Percentiles rank a stretch among this genome's conserved stretches.
Evolutionary conservation across 495 filamentous ascomycete species (phyloP).

Genomic region (Sphaerosporella brunnea): DNA sequence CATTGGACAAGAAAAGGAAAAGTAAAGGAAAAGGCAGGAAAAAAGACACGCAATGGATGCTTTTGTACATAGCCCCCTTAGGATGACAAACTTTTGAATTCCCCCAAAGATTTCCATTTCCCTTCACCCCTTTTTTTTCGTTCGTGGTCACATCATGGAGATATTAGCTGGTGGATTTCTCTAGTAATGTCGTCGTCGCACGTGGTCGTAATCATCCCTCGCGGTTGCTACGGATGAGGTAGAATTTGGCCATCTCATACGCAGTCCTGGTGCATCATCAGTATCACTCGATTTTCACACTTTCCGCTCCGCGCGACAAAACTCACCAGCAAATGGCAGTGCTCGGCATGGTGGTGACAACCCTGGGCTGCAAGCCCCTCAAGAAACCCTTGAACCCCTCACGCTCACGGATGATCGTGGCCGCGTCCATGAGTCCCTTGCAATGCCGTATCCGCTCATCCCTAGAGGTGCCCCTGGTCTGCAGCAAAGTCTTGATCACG

Average conservation of each 20-base stretch:
- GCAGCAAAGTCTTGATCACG: constrained; percentile 91
- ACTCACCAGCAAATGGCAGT: constrained; percentile 96
- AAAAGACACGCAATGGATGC: too few relatives aligned
- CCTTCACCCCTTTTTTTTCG: too few relatives aligned
- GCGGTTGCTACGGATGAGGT: neutral
- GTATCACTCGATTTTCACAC: constrained; percentile 10
- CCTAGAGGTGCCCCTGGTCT: constrained; percentile 67
- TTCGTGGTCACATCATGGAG: too few relatives aligned
- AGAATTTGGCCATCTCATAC: constrained; percentile 55
- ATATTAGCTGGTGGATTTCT: too few relatives aligned
- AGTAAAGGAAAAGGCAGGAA: too few relatives aligned
- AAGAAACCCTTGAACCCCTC: constrained; percentile 81
- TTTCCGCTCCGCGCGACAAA: constrained; percentile 13
- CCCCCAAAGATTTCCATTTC: too few relatives aligned
- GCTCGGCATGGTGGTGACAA: constrained; percentile 94
- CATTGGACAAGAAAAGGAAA: neutral
- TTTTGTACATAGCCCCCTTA: too few relatives aligned
- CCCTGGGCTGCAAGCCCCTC: constrained; percentile 73
- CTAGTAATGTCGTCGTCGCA: too few relatives aligned
- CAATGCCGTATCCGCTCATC: constrained; percentile 68
- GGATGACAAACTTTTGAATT: too few relatives aligned
- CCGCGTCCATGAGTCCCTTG: constrained; percentile 65
- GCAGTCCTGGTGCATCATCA: constrained; percentile 38
- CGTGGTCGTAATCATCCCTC: too few relatives aligned
- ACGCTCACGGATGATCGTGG: constrained; percentile 60